A percentile compares a stretch with the other conserved stretches of the same genome.
Evolutionary conservation across 2,329 filamentous ascomycete genomes (phyloP).

Genomic region (Neonectria sp.): DNA sequence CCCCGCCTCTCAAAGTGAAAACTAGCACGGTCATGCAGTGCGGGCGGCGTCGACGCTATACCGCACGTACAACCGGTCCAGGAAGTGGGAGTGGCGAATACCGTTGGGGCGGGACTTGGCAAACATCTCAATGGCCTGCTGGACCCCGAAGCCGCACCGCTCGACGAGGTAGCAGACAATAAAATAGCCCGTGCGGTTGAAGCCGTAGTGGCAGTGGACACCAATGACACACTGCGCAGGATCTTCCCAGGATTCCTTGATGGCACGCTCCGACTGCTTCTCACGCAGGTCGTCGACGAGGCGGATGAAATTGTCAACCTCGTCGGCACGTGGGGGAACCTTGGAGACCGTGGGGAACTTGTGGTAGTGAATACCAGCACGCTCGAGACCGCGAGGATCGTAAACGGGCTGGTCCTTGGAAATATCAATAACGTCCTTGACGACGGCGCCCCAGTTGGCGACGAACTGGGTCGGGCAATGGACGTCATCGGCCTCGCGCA

Average conservation of each 20-base stretch:
- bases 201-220: slow-evolving; percentile 96
- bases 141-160: slow-evolving; percentile 77
- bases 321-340: slow-evolving; percentile 77
- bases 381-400: slow-evolving; percentile 79
- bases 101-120: slow-evolving; percentile 81
- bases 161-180: slow-evolving; percentile 94
- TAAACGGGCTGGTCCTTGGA: slow-evolving; percentile 93
- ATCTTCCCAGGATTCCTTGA: slow-evolving; percentile 58
- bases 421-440: slow-evolving; percentile 89
- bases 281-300: slow-evolving; percentile 73
- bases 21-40: slow-evolving; percentile 4
- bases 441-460: slow-evolving; percentile 73
- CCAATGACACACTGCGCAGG: slow-evolving; percentile 71
- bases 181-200: slow-evolving; percentile 94
- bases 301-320: slow-evolving; percentile 68
- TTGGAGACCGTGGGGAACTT: slow-evolving; percentile 96
- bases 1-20: not conserved
- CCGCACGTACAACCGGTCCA: slow-evolving; percentile 85
- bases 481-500: slow-evolving; percentile 87
- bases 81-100: slow-evolving; percentile 91
- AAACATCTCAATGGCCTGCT: slow-evolving; percentile 86
- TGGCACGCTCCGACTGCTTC: slow-evolving; percentile 60
- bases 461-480: slow-evolving; percentile 85
- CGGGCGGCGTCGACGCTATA: slow-evolving; percentile 64
- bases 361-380: slow-evolving; percentile 78